phyloP scores from a whole-genome alignment of 2,329 filamentous ascomycete species.

The Apiospora aurea region DNA sequence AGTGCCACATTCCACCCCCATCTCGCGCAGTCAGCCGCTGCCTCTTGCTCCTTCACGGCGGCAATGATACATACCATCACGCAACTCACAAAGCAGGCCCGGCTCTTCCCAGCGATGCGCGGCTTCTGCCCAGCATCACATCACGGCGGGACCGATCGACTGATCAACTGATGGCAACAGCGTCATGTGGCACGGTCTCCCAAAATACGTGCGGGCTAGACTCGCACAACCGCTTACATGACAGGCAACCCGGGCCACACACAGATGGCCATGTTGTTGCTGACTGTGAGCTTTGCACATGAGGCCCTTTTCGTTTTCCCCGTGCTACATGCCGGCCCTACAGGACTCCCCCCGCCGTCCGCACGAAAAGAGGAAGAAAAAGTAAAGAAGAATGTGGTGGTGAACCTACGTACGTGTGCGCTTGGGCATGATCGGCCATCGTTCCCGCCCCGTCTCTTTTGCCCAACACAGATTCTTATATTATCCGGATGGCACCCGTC shows the following conservation, averaged over 20 bases:
- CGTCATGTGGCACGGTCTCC: slow-evolving; percentile 11
- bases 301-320: not conserved
- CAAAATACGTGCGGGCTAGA: not conserved
- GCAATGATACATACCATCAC: not conserved
- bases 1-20: slow-evolving; percentile 5
- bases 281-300: slow-evolving; percentile 12
- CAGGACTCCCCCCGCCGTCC: not conserved
- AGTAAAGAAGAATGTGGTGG: not conserved
- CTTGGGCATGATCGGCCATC: slow-evolving; percentile 5
- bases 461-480: not conserved
- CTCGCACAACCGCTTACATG: slow-evolving; percentile 12
- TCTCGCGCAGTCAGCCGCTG: not conserved
- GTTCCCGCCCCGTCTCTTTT: not conserved
- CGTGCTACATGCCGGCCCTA: not conserved
- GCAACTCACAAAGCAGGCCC: not conserved
- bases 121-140: not conserved
- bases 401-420: not conserved
- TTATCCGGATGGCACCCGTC: slow-evolving; percentile 16
- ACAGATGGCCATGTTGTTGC: not conserved
- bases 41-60: not conserved
- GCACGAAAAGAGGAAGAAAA: not conserved
- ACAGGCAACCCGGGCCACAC: not conserved
- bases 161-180: slow-evolving; percentile 16
- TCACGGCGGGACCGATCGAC: slow-evolving; percentile 7
- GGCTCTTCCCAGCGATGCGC: not conserved